Conservation (phyloP, 2,329 filamentous ascomycete species). For the Furcasterigmium furcatum region DNA sequence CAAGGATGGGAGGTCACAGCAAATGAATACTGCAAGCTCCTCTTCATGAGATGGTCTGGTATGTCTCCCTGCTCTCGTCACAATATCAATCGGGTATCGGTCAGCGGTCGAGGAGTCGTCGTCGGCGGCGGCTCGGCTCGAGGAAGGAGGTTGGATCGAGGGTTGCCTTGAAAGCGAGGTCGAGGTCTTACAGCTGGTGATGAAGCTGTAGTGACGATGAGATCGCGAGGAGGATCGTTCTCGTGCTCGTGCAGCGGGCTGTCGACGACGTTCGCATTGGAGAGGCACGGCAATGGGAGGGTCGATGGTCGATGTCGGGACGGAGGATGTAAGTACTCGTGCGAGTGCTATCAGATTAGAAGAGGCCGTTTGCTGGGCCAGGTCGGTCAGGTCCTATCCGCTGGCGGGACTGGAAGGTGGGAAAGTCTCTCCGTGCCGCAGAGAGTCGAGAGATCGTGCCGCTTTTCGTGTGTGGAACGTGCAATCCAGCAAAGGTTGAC, state of each 20-base stretch:
- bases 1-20: conserved; percentile 16
- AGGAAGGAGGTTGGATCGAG: background rate
- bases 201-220: background rate
- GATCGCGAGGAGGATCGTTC: background rate
- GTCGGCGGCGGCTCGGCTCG: background rate
- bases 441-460: background rate
- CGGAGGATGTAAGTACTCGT: no score
- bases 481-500: background rate
- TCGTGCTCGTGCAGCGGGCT: conserved; percentile 1
- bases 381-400: background rate
- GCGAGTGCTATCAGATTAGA: background rate
- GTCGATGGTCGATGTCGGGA: background rate
- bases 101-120: background rate
- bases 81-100: background rate
- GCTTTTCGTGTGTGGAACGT: background rate
- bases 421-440: background rate
- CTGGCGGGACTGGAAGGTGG: background rate
- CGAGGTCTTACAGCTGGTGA: background rate
- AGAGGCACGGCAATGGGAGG: background rate
- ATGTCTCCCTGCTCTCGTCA: background rate
- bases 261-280: conserved; percentile 2
- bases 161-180: no score
- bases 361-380: background rate
- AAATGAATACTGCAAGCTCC: conserved; percentile 29
- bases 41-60: conserved; percentile 8